Base-by-base conservation (phyloP, 768 basidiomycete species). In the Crucibulum laeve region DNA sequence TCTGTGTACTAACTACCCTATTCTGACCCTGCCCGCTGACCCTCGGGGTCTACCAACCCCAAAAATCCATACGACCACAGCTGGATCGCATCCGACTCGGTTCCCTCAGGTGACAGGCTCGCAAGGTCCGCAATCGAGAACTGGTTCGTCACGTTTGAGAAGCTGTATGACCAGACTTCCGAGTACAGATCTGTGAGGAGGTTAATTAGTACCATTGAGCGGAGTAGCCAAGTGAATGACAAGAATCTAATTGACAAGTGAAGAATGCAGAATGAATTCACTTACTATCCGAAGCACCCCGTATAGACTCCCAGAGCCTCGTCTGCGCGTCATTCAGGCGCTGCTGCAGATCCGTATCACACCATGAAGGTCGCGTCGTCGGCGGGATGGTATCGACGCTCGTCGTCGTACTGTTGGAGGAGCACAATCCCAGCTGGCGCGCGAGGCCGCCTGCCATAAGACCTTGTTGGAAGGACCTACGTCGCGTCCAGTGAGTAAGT, bases 41-140 rank as follows among this genome's bases (percentile, higher is more conserved):
- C 24, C 24, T 36, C 17, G 5, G 67, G 64, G 40, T 63, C 64
- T 7, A 63, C 52, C 38, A 68, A 53, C 25, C 61, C 68, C 54
- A 71, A 52, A 54, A 70, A 71, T 4, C 67, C 69, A 54, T 67
- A 72, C 21, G 64, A 63, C 70, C 70, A 71, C 22, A 67, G 50
- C 52, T 67, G 65, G 19, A 66, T 62, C 10, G 69, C 70, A 53
- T 73, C 70, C 14, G 69, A 65, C 53, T 74, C 71, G 1, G 68
- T 70, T 3, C 70, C 69, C 17, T 53, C 56, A 13, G 67, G 63
- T 4, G 64, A 65, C 28, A 74, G 47, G 11, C 55, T 53, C 4
- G 65, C 65, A 13, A 72, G 53, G 51, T 70, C 67, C 5, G 62
- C 69, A 22, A 70, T 61, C 21, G 53, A 52, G 56, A 71, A 73